Conservation (phyloP, 306 rosid genomes). For the Rosa lucieae region DNA sequence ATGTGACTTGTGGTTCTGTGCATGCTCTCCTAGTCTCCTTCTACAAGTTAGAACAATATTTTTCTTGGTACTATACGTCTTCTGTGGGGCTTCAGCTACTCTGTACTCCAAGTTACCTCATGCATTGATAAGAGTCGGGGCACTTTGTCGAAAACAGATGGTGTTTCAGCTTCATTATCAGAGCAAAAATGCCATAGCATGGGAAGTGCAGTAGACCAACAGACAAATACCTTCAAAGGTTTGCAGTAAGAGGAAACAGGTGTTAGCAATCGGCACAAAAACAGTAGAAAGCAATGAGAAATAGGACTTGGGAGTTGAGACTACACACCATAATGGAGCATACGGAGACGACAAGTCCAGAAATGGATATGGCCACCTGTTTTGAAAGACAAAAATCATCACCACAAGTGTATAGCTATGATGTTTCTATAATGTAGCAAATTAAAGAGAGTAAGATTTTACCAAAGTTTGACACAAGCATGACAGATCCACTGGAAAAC, state of each 20-base stretch:
- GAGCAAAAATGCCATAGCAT: conserved; percentile 79
- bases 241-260: background rate
- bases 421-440: background rate
- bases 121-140: conserved; percentile 63
- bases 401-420: background rate
- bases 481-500: conserved; percentile 85
- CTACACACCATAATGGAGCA: conserved; percentile 77
- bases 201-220: conserved; percentile 88
- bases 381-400: conserved; percentile 15
- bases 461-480: conserved; percentile 77
- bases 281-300: conserved; percentile 18
- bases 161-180: conserved; percentile 84
- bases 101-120: conserved; percentile 29
- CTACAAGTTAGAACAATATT: conserved; percentile 15
- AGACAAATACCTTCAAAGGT: conserved; percentile 63
- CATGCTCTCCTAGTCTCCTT: conserved; percentile 5
- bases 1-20: conserved; percentile 15
- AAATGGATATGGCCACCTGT: conserved; percentile 99
- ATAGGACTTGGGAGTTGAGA: background rate
- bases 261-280: conserved; percentile 19
- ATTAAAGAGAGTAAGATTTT: conserved; percentile 22
- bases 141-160: conserved; percentile 52
- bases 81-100: conserved; percentile 21
- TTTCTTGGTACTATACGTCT: no score
- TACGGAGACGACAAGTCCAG: conserved; percentile 82